Evolutionary conservation across 495 filamentous ascomycete genomes (phyloP).

Genomic region (Astrocystis sublimbata): DNA sequence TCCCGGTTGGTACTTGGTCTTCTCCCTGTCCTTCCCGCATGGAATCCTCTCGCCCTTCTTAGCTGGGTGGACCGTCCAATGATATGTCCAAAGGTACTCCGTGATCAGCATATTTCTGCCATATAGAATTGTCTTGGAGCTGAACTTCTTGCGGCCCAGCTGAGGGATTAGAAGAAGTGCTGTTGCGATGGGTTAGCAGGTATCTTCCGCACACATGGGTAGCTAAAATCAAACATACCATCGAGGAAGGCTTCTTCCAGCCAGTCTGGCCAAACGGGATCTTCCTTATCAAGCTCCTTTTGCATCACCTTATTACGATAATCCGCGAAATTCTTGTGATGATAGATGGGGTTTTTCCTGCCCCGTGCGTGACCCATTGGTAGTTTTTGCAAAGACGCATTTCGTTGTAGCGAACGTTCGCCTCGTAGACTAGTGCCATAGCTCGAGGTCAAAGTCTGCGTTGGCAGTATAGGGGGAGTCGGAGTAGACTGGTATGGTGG

Average conservation of each 20-base stretch:
- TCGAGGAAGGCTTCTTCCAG: constrained; percentile 88
- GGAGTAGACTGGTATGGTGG: constrained; percentile 41
- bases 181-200: constrained; percentile 36
- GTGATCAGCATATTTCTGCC: constrained; percentile 93
- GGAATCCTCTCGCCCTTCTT: constrained; percentile 56
- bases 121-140: constrained; percentile 67
- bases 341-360: constrained; percentile 52
- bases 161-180: constrained; percentile 78
- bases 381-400: constrained; percentile 36
- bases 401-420: constrained; percentile 35
- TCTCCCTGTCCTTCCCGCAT: constrained; percentile 49
- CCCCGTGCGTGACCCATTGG: constrained; percentile 46
- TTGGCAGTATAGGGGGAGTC: constrained; percentile 44
- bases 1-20: constrained; percentile 40
- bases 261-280: constrained; percentile 73
- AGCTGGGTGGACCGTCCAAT: constrained; percentile 38
- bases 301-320: constrained; percentile 69
- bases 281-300: constrained; percentile 46
- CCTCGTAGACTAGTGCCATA: constrained; percentile 39
- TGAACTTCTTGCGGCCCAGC: constrained; percentile 79
- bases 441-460: constrained; percentile 41
- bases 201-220: not conserved
- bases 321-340: constrained; percentile 60
- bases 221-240: constrained; percentile 55
- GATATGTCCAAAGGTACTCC: constrained; percentile 69